Percentiles rank a stretch among this genome's conserved stretches.
Evolutionary conservation across 441 rosid genomes (phyloP).

Genomic region (Erodium chrysanthum): DNA sequence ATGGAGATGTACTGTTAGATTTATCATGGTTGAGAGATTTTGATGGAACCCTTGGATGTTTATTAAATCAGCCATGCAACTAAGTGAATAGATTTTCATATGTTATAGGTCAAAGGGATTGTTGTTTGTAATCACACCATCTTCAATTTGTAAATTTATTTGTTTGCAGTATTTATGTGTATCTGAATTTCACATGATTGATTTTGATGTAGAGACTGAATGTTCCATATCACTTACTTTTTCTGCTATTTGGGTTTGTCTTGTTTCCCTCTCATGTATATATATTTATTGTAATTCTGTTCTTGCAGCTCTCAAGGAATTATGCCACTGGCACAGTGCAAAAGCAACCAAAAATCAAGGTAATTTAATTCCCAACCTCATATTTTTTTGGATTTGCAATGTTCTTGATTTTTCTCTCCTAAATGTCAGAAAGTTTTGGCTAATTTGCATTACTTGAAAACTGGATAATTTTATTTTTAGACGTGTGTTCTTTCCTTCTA

Average conservation of each 20-base stretch:
- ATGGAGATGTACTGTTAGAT: no score
- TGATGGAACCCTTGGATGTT: background rate
- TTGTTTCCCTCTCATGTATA: background rate
- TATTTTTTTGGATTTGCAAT: background rate
- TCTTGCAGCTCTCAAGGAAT: slow-evolving; percentile 35
- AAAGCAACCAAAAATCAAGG: slow-evolving; percentile 51
- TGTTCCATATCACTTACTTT: background rate
- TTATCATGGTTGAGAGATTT: background rate
- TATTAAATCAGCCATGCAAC: background rate
- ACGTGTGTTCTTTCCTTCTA: background rate
- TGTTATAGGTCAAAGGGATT: background rate
- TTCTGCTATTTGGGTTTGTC: background rate
- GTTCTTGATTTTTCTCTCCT: background rate
- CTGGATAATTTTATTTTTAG: background rate
- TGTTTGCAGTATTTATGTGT: background rate
- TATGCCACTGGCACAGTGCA: slow-evolving; percentile 39
- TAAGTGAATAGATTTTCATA: background rate
- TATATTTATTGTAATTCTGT: background rate
- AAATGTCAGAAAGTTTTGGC: background rate
- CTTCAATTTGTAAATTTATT: background rate
- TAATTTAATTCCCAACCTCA: slow-evolving; percentile 17
- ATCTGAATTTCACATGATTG: background rate
- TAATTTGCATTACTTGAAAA: background rate
- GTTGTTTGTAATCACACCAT: background rate
- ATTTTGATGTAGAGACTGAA: background rate